Evolutionary conservation across 306 rosid species (phyloP), one percentile per base, ranked within the genome.

Genomic region (Geum urbanum): DNA sequence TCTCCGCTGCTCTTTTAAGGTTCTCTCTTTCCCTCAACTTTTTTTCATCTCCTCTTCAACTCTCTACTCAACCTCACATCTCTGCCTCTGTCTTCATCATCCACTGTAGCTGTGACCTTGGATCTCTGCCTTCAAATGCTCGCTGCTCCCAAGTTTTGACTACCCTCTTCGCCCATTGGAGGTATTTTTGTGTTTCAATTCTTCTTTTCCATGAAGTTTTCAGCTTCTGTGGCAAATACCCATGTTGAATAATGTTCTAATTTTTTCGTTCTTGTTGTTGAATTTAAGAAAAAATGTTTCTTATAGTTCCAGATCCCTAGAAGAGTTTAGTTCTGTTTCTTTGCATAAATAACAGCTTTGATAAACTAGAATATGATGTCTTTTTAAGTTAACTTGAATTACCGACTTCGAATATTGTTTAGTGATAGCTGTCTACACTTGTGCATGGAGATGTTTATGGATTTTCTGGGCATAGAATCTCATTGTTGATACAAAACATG

Each of bases 61-160:
- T 24, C 57, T n/a, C 3, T 37, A 45, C 60, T 14, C 20, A 14
- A 13, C 20, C 54, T 46, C 41, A 12, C 55, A 11, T 2, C 27
- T 24, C n/a, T n/a, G n/a, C n/a, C n/a, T n/a, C 65, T 46, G 6
- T 52, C 53, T 52, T 14, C 44, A 20, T 32, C 32, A 37, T 51
- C 37, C 15, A 18, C 27, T 15, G 15, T 47, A 14, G 27, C 73
- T 7, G 13, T 52, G 52, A 15, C 43, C 53, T 67, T 62, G 67
- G 75, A 68, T 73, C 72, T 71, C 77, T 48, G 64, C 15, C 20
- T 20, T 22, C 45, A 35, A 59, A 32, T 50, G 5, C 61, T 15
- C 27, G 27, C 27, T 24, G 27, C 19, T 11, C 47, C 6, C 15
- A 27, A 6, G 50, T 24, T 16, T 35, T 14, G 10, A 9, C 43